Percentiles rank a stretch among this genome's conserved stretches.
phyloP scores from a whole-genome alignment of 495 filamentous ascomycete genomes.

The Echria macrotheca region DNA sequence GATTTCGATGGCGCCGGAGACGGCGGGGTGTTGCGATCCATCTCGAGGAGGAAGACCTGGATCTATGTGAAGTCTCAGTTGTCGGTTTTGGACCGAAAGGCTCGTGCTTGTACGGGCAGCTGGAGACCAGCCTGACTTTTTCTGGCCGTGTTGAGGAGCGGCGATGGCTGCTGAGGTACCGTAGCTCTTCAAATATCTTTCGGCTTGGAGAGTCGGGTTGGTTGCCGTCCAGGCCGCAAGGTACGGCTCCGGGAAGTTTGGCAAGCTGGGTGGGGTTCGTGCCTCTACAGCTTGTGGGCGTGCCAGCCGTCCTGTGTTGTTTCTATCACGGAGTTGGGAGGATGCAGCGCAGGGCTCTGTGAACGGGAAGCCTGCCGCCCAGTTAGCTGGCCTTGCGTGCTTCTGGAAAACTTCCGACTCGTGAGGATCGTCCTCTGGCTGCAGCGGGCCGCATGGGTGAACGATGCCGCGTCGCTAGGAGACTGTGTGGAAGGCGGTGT shows the following conservation, averaged over 20 bases:
- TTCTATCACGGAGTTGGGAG: not conserved
- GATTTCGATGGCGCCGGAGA: constrained; percentile 39
- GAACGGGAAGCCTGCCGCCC: constrained; percentile 7
- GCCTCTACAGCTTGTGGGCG: not conserved
- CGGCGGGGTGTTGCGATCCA: constrained; percentile 34
- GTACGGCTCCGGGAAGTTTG: not conserved
- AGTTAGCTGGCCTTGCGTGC: constrained; percentile 8
- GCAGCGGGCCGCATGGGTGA: constrained; percentile 5
- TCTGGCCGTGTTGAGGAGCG: not conserved
- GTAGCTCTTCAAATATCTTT: constrained; percentile 7
- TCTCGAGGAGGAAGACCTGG: constrained; percentile 4
- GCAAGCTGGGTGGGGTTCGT: not conserved
- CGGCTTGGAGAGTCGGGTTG: not conserved
- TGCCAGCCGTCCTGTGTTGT: not conserved
- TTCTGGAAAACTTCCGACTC: not conserved
- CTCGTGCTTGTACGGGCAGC: not conserved
- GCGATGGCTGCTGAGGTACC: constrained; percentile 9
- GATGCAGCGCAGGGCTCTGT: not conserved
- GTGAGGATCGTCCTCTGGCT: constrained; percentile 11
- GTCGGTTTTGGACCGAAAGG: not conserved
- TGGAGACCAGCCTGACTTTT: not conserved
- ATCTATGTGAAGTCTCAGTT: not conserved
- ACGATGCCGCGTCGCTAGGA: constrained; percentile 8
- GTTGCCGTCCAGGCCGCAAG: constrained; percentile 2
- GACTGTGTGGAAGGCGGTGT: constrained; percentile 19